Base-by-base conservation (phyloP, 768 basidiomycete genomes). In the Termitomyces sp. region DNA sequence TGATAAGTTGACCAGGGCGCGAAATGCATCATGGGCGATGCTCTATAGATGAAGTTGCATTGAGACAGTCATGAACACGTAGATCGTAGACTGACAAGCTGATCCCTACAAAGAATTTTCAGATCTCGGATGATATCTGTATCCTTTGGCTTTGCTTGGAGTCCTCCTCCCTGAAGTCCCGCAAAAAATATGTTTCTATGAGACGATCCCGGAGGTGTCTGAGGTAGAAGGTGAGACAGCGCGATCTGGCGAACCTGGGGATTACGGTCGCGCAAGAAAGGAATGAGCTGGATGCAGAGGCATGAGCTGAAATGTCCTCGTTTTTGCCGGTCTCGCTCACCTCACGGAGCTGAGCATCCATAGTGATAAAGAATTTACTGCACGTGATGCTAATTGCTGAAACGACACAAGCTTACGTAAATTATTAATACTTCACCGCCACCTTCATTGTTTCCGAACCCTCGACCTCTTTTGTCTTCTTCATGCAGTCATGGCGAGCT, bases 1-100 rank as follows among this genome's bases (percentile, higher is more conserved):
- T 3, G 94, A 92, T 38, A 98, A 82, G 75, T 98, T 98, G 71
- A 98, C 88, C 54, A 98, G 81, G 2, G 95, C 94, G 63, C 92
- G 86, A 72, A 98, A 91, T 3, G 96, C 96, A 78, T 97, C 95
- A 67, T 98, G 96, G 1, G 96, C 92, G 55, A 94, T 85, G 60
- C 87, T 85, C 94, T 97, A 67, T 12, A 34, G 56, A 46, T 36
- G 40, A 43, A 62, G 60, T 71, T 52, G 68, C 63, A 51, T 46
- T 34, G 20, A 31, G 46, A 61, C 5, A 25, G 10, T 31, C 42
- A 37, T 31, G 63, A 36, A 56, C 46, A 31, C 31, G 59, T 36
- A 45, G 45, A 62, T 32, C 1, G 43, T 48, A 37, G 42, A 56
- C 83, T 53, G 65, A 90, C 95, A 56, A 93, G 81, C 71, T 93